Evolutionary conservation across 495 filamentous ascomycete genomes (phyloP), one percentile per base, ranked within the genome.

Genomic region (Hypomontagnella submonticulosa): DNA sequence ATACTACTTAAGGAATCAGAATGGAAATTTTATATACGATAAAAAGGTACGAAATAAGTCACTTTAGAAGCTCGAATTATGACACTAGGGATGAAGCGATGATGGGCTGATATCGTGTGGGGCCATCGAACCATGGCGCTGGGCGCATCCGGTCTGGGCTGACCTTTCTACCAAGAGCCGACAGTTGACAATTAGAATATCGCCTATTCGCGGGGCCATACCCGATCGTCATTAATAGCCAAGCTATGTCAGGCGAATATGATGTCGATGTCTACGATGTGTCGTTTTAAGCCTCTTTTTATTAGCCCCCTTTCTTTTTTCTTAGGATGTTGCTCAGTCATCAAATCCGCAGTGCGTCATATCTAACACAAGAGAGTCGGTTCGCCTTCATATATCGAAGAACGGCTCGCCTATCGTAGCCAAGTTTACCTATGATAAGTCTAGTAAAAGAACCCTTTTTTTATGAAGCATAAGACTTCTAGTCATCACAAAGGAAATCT

Each of bases 61-160:
- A 9, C 8, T 49, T 32, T 49, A 4, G 11, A 33, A 30, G 16
- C 58, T 15, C 4, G 18, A 36, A 13, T 12, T 43, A 49, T 41
- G 10, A 36, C 27, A 19, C 43, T 41, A 41, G 42, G 27, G 44
- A 49, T 67, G 58, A 62, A 62, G 59, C 48, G 65, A 68, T 63
- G 41, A 56, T 68, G 65, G 65, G 16, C 53, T 63, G 65, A 68
- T 49, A 55, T 68, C 36, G 65, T 44, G 65, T 68, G 65, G 65
- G 65, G 46, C 65, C 42, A 63, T 68, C 65, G 65, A 63, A 68
- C 65, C 59, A 68, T 58, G 18, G 40, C 23, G 41, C 56, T 49
- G 59, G 65, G 59, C 49, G 30, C 47, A 13, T 68, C 63, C 43
- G 53, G 40, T 55, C 58, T 62, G 52, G 58, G 51, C 64, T 67